Percentiles rank a stretch among this genome's conserved stretches.
These are phyloP conservation scores for Alternaria sp. DNA, from an alignment of 2,329 filamentous ascomycete genomes.

Conservation along the genomic window DNA sequence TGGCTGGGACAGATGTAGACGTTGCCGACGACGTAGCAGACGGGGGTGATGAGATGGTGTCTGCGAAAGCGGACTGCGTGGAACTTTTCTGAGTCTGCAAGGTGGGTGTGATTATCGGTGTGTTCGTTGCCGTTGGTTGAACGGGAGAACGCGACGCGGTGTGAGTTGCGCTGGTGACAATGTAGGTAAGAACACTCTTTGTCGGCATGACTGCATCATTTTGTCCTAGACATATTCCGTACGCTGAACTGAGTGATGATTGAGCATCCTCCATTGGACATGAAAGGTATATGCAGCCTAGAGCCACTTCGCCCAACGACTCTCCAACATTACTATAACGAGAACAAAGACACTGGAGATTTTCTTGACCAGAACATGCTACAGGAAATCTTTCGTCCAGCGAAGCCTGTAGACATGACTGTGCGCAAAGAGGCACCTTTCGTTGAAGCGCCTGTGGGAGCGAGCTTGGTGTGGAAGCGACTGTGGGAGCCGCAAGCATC, in stretches of 20 bases:
- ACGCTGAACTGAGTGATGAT: conserved; percentile 35
- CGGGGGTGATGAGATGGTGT: conserved; percentile 38
- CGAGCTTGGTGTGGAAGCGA: conserved; percentile 30
- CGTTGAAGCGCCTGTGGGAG: conserved; percentile 43
- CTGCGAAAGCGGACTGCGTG: conserved; percentile 36
- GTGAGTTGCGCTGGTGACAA: conserved; percentile 33
- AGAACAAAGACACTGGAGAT: conserved; percentile 51
- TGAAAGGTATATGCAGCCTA: conserved; percentile 49
- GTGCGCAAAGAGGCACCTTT: conserved; percentile 48
- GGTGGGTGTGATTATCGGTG: conserved; percentile 25
- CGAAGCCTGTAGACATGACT: conserved; percentile 47
- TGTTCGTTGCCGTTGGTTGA: conserved; percentile 20
- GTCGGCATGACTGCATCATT: conserved; percentile 49
- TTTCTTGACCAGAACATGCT: conserved; percentile 44
- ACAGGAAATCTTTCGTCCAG: conserved; percentile 47
- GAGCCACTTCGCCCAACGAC: conserved; percentile 50
- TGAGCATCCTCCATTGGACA: conserved; percentile 38
- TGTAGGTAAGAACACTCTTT: conserved; percentile 43
- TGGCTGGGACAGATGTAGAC: conserved; percentile 24
- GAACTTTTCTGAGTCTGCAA: conserved; percentile 21
- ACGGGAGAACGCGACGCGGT: conserved; percentile 27
- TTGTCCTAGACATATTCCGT: conserved; percentile 50
- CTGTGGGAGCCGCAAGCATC: conserved; percentile 36
- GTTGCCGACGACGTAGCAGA: conserved; percentile 34
- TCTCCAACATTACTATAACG: conserved; percentile 50